Evolutionary conservation across 2,329 filamentous ascomycete genomes (phyloP).

Genomic region (Clonostachys sp.): DNA sequence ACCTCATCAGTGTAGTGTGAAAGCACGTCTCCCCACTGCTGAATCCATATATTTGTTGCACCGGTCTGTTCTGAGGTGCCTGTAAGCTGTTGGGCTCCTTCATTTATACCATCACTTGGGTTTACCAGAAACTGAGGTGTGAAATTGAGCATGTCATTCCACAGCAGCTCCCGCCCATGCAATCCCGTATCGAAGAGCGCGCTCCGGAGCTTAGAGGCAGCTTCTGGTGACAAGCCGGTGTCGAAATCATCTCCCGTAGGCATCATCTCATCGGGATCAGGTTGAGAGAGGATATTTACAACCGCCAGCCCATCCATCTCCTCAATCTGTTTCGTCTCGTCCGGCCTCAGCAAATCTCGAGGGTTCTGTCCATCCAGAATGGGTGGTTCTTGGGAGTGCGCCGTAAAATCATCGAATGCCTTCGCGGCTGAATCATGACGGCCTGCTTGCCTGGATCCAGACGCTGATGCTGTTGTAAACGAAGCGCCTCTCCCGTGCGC

Average conservation of each 20-base stretch:
- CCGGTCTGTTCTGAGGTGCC: constrained; percentile 31
- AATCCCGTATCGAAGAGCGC: constrained; percentile 26
- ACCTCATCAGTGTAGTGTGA: constrained; percentile 59
- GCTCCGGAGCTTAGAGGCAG: constrained; percentile 23
- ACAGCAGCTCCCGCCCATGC: constrained; percentile 12
- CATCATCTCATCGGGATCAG: constrained; percentile 5
- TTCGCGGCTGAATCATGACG: too few species aligned
- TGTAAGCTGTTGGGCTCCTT: constrained; percentile 17
- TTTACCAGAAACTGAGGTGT: constrained; percentile 34
- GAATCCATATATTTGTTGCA: constrained; percentile 40
- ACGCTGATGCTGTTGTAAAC: too few species aligned
- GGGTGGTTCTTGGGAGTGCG: too few species aligned
- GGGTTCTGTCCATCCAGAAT: too few species aligned
- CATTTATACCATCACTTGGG: constrained; percentile 9
- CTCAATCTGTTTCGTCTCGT: too few species aligned
- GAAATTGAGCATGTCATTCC: constrained; percentile 46
- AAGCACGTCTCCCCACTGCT: constrained; percentile 52
- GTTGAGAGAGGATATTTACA: constrained; percentile 24
- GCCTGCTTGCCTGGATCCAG: too few species aligned
- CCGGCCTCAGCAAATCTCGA: too few species aligned
- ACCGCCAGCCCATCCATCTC: constrained; percentile 30
- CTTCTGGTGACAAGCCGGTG: constrained; percentile 17
- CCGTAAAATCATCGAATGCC: too few species aligned
- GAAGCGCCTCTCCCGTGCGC: too few species aligned
- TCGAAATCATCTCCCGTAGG: constrained; percentile 12